phyloP scores from a whole-genome alignment of 306 rosid genomes.

The Lathyrus oleraceus region DNA sequence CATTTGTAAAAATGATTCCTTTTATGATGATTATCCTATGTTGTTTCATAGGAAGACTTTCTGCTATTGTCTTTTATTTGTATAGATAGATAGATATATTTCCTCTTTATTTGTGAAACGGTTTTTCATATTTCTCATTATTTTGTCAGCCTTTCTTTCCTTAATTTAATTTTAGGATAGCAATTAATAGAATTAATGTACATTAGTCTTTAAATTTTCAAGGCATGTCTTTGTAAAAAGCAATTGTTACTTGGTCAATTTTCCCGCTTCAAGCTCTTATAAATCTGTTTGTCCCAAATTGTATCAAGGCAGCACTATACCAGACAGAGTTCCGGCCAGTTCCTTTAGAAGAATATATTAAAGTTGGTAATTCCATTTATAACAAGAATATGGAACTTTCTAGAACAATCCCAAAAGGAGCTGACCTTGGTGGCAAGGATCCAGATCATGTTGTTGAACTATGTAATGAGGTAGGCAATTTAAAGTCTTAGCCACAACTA shows the following conservation, averaged over 20 bases:
- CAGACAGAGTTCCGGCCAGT: slow-evolving; percentile 96
- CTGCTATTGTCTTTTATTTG: not conserved
- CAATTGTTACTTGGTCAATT: not conserved
- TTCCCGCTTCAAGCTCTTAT: slow-evolving; percentile 1
- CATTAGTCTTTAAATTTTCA: not conserved
- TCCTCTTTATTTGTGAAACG: not conserved
- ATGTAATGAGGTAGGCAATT: slow-evolving; percentile 79
- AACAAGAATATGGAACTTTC: slow-evolving; percentile 76
- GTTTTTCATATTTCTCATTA: not conserved
- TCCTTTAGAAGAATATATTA: slow-evolving; percentile 92
- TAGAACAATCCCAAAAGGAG: slow-evolving; percentile 68
- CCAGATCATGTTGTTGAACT: slow-evolving; percentile 97
- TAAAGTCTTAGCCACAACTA: slow-evolving; percentile 31
- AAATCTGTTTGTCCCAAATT: slow-evolving; percentile 39
- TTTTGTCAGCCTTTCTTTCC: not conserved
- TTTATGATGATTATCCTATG: slow-evolving; percentile 22
- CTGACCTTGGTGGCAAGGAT: slow-evolving; percentile 90
- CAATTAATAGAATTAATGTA: not conserved
- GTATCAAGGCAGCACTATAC: slow-evolving; percentile 87
- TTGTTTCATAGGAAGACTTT: slow-evolving; percentile 1
- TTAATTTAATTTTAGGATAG: not conserved
- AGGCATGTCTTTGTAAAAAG: not conserved
- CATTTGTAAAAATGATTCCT: slow-evolving; percentile 12
- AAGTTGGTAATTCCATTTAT: slow-evolving; percentile 82
- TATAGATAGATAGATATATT: not conserved